Evolutionary conservation across 352 stramenopile genomes (phyloP).

Genomic region (Discostella stelligera): DNA sequence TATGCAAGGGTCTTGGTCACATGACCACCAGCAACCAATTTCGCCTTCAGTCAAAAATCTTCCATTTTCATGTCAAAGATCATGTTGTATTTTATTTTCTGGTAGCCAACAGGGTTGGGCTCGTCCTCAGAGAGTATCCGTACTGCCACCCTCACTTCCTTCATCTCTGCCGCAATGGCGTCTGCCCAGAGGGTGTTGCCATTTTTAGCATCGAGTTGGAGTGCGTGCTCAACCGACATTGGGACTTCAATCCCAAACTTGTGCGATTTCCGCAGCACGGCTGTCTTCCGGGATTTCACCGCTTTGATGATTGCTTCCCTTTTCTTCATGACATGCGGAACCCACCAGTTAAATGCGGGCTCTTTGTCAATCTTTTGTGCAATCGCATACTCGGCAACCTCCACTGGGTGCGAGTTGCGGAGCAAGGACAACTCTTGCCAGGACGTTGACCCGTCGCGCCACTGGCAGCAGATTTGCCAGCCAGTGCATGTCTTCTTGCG

Average conservation of each 20-base stretch:
- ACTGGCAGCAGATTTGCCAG: slow-evolving; percentile 6
- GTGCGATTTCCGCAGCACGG: slow-evolving; percentile 34
- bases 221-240: slow-evolving; percentile 38
- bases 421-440: slow-evolving; percentile 34
- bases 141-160: slow-evolving; percentile 42
- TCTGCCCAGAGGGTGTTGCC: slow-evolving; percentile 43
- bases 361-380: slow-evolving; percentile 33
- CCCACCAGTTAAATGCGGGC: slow-evolving; percentile 54
- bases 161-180: slow-evolving; percentile 52
- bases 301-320: slow-evolving; percentile 30
- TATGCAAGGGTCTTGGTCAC: slow-evolving; percentile 29
- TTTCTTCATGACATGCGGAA: slow-evolving; percentile 35
- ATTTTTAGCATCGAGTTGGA: slow-evolving; percentile 34
- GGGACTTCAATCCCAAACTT: slow-evolving; percentile 60
- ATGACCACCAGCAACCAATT: slow-evolving; percentile 27
- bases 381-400: slow-evolving; percentile 57
- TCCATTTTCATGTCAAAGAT: slow-evolving; percentile 69
- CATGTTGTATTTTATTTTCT: slow-evolving; percentile 46
- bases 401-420: slow-evolving; percentile 53
- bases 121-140: slow-evolving; percentile 26
- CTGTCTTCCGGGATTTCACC: background rate
- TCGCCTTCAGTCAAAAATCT: slow-evolving; percentile 26
- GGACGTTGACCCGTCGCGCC: slow-evolving; percentile 25
- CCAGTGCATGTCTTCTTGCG: background rate
- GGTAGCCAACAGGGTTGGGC: slow-evolving; percentile 13